Evolutionary conservation across 1,284 basidiomycete species (phyloP).

Genomic region (Microbotryum scabiosae): DNA sequence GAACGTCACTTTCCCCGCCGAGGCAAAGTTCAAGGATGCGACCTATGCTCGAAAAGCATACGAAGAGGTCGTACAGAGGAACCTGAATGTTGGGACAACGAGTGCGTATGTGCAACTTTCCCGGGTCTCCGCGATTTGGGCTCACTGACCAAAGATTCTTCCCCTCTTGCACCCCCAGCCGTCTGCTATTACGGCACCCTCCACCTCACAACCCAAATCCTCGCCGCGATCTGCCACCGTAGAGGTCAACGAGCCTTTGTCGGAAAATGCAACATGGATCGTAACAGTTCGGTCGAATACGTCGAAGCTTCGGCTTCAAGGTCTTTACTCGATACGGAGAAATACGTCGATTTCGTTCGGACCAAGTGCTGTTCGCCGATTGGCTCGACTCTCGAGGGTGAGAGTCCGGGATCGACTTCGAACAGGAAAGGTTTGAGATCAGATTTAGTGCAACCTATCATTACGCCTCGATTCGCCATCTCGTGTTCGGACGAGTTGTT

Average conservation of each 20-base stretch:
- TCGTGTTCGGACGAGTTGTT: conserved; percentile 75
- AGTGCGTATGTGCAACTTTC: background rate
- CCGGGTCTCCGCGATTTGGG: background rate
- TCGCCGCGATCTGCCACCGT: conserved; percentile 65
- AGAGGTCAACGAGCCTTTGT: conserved; percentile 79
- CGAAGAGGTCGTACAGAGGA: conserved; percentile 60
- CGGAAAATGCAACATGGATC: conserved; percentile 91
- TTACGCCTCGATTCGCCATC: conserved; percentile 93
- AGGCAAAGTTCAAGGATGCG: conserved; percentile 65
- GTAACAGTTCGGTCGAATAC: conserved; percentile 62
- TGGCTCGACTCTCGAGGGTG: conserved; percentile 10
- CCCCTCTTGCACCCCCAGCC: conserved; percentile 43
- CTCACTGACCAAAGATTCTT: background rate
- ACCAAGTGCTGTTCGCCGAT: conserved; percentile 32
- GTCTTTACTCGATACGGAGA: conserved; percentile 55
- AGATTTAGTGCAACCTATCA: conserved; percentile 66
- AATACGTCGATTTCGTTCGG: conserved; percentile 63
- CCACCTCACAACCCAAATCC: conserved; percentile 68
- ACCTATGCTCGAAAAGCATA: conserved; percentile 67
- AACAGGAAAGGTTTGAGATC: background rate
- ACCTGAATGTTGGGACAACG: conserved; percentile 67
- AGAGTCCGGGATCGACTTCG: background rate
- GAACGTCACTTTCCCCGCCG: conserved; percentile 79
- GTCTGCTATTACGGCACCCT: conserved; percentile 85
- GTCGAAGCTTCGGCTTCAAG: conserved; percentile 51